Evolutionary conservation across 805 yeast species (phyloP), one percentile per base, ranked within the genome.

Genomic region (Yarrowia osloensis): DNA sequence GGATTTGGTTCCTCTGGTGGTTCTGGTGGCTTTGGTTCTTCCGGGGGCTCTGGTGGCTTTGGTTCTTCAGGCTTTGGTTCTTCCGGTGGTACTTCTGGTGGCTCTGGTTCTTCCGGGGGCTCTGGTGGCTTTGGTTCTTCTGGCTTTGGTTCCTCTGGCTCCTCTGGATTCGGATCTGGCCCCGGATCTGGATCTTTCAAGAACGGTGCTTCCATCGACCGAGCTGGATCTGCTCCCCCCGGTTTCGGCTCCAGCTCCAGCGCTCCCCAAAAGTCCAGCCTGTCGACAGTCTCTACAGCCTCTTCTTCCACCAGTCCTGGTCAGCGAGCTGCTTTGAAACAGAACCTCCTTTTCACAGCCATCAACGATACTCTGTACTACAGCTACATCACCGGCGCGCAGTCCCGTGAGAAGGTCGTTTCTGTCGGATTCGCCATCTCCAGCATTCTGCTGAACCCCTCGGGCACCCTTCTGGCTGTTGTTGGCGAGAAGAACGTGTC

Each of bases 391-490:
- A 54, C 63, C 2, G n/a, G 49, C 1, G 37, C 28, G 6, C 15
- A 57, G 19, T 2, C 26, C 1, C 47, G 31, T 5, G n/a, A 19
- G 7, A 17, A 40, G 49, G 28, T 57, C 3, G 37, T 19, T 8
- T 7, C 22, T 15, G 66, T 63, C 2, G 75, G 75, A 13, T 78
- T 77, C 67, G 73, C 73, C 21, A 79, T 83, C 31, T 68, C 70
- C 3, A 75, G 76, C 0, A 61, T 84, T 22, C 71, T 71, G 22
- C 67, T 82, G 65, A 85, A 85, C 71, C 67, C 71, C 4, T 72
- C 79, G 40, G 85, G 82, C 4, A 76, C 80, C 0, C 73, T 81
- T 5, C 68, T 85, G 61, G 86, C 85, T 1, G 71, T 79, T 2
- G 73, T 78, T n/a, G 81, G 83, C 5, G 73, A 71, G 1, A 11